phyloP scores from a whole-genome alignment of 208 protist genomes.

The Trypanosoma congolense region DNA sequence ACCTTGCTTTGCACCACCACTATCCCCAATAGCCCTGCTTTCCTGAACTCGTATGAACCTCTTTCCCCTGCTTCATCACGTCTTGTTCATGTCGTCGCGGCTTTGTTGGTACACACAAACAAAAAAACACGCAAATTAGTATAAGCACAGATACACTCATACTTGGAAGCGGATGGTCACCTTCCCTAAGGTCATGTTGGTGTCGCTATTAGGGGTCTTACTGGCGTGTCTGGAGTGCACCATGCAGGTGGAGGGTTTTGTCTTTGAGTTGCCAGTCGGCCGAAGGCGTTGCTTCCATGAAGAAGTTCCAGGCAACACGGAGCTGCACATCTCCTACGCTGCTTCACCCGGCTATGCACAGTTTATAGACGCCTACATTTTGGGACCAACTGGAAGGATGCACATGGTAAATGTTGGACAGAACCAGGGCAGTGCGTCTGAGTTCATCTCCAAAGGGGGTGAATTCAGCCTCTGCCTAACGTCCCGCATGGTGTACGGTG shows the following conservation, averaged over 20 bases:
- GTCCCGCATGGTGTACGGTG: conserved; percentile 38
- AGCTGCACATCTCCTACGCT: conserved; percentile 51
- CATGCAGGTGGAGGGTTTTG: conserved; percentile 32
- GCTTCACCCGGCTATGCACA: conserved; percentile 51
- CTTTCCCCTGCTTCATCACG: no score
- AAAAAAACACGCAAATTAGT: no score
- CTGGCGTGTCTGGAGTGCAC: conserved; percentile 10
- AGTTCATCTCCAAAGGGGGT: conserved; percentile 42
- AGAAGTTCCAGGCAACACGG: conserved; percentile 61
- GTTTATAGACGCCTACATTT: conserved; percentile 48
- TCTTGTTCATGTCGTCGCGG: no score
- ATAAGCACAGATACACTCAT: no score
- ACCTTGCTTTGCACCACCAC: no score
- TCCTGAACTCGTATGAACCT: no score
- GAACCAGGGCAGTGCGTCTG: conserved; percentile 30
- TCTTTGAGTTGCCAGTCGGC: conserved; percentile 37
- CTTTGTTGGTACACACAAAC: no score
- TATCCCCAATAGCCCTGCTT: no score
- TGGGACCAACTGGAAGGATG: conserved; percentile 20
- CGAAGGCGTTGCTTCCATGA: conserved; percentile 72
- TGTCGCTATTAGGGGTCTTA: conserved; percentile 8
- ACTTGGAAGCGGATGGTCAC: neutral
- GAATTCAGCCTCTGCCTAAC: conserved; percentile 72
- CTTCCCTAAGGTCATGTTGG: neutral
- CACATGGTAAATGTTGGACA: conserved; percentile 22